Conservation (phyloP, 2,329 filamentous ascomycete species). For the Phaeophleospora eucalypticola region DNA sequence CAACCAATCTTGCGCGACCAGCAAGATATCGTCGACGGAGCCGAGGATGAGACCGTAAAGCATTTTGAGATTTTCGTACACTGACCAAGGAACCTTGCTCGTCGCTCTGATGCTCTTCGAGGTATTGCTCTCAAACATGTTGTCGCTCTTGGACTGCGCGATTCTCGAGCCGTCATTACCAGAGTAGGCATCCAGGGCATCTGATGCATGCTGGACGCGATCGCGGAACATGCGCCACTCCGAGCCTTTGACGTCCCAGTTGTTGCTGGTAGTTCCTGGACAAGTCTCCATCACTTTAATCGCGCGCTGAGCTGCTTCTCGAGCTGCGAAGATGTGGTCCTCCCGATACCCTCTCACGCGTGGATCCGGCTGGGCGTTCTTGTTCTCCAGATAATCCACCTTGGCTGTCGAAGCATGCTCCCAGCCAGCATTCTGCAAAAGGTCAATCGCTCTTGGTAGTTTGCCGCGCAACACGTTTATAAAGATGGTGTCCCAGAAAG, state of each 20-base stretch:
- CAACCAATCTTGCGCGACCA: constrained; percentile 81
- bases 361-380: no score
- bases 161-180: background rate
- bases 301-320: constrained; percentile 62
- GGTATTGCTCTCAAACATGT: constrained; percentile 44
- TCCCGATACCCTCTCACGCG: constrained; percentile 42
- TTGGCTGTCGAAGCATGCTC: constrained; percentile 63
- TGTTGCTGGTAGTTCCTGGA: constrained; percentile 59
- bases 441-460: constrained; percentile 59
- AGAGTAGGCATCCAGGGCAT: background rate
- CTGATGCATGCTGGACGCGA: constrained; percentile 47
- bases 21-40: constrained; percentile 68
- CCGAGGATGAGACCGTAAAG: constrained; percentile 80
- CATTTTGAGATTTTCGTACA: constrained; percentile 78
- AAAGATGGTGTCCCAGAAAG: constrained; percentile 85
- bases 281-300: constrained; percentile 68
- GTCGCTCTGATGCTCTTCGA: constrained; percentile 63
- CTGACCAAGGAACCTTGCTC: constrained; percentile 81
- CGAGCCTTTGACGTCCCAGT: constrained; percentile 78
- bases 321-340: constrained; percentile 59
- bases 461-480: constrained; percentile 71
- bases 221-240: constrained; percentile 84
- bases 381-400: constrained; percentile 65
- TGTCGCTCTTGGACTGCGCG: background rate
- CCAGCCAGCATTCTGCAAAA: constrained; percentile 75